phyloP scores from a whole-genome alignment of 2,329 filamentous ascomycete genomes.

The Pestalotiopsis sp. region DNA sequence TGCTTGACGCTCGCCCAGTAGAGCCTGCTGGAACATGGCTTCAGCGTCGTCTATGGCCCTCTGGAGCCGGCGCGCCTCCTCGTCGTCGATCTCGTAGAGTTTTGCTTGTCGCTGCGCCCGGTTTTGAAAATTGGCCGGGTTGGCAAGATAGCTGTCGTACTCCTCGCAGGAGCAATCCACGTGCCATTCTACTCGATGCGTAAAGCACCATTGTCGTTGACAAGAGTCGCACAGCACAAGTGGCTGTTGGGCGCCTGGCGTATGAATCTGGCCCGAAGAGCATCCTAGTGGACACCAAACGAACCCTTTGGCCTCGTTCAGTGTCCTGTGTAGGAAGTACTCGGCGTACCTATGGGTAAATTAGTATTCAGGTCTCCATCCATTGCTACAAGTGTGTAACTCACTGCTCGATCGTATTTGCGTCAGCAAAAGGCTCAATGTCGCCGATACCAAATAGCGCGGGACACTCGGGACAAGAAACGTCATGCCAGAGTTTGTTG shows the following conservation, averaged over 20 bases:
- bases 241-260: background rate
- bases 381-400: background rate
- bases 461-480: background rate
- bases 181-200: background rate
- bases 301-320: background rate
- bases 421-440: background rate
- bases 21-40: background rate
- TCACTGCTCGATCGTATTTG: background rate
- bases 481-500: background rate
- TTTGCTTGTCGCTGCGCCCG: background rate
- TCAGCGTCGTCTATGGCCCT: background rate
- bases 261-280: background rate
- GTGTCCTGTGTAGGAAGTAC: background rate
- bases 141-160: background rate
- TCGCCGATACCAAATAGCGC: background rate
- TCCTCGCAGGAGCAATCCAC: background rate
- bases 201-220: background rate
- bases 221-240: background rate
- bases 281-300: background rate
- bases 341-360: background rate
- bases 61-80: background rate
- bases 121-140: background rate
- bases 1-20: background rate
- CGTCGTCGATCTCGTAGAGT: background rate
- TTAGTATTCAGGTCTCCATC: background rate